Base-by-base conservation (phyloP, 1,284 basidiomycete genomes). In the Filobasidium uniguttulatum region DNA sequence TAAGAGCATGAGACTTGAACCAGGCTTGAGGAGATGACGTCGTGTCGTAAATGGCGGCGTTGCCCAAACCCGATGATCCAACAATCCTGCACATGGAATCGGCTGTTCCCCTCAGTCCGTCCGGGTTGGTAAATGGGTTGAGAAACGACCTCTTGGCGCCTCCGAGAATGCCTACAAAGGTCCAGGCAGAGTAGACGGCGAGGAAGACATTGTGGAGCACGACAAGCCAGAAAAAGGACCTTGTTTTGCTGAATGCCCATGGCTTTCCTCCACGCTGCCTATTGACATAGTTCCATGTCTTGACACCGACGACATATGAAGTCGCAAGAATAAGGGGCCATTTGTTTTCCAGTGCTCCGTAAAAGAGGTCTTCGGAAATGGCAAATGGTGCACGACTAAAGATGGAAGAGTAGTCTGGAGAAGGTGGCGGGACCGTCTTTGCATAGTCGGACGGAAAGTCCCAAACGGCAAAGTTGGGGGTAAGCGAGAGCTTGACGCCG, bases 111-210 rank as follows among this genome's bases (percentile, higher is more conserved):
- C 34, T 34, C 23, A 54, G 26, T 20, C 53, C 53, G 29, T 50
- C 35, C 10, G 47, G 46, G 12, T 33, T 37, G n/a, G 47, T 22
- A n/a, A 53, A 53, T 10, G 48, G 38, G 44, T 37, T 50, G n/a
- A 38, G 40, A n/a, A 47, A 50, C 20, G 40, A 25, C 17, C 48
- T 30, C 15, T n/a, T n/a, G 8, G 37, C 46, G 2, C 45, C 53
- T 17, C 45, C 40, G 19, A 48, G 29, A 31, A 54, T 50, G 9
- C 53, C 53, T 14, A 50, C 44, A 31, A 54, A 54, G 14, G 53
- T 54, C 53, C 53, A 54, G 14, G 49, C 53, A n/a, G 53, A 54
- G 29, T 54, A 54, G 49, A 54, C 34, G 38, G 53, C 53, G 19
- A 54, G 45, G 30, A 48, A 50, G 25, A 54, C 53, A 22, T 54